Conservation (phyloP, 2,329 filamentous ascomycete species). For the Xylaria sp. region DNA sequence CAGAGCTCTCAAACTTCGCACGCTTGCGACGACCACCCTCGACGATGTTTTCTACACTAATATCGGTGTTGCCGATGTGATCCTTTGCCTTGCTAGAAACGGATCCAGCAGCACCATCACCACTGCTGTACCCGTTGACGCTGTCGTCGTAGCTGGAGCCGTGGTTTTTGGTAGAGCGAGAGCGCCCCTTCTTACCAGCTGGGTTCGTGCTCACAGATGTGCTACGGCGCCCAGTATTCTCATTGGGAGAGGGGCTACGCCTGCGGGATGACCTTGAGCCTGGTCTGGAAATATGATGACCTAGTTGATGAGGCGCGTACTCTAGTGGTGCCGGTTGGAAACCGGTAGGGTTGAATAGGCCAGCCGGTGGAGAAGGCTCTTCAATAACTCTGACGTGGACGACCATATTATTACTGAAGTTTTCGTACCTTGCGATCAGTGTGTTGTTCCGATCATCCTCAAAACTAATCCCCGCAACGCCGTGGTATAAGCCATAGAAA, state of each 20-base stretch:
- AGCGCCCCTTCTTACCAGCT: conserved; percentile 71
- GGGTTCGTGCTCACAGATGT: conserved; percentile 71
- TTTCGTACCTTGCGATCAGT: conserved; percentile 95
- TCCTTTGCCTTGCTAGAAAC: conserved; percentile 83
- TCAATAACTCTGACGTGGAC: conserved; percentile 91
- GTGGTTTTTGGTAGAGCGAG: conserved; percentile 76
- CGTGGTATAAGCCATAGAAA: conserved; percentile 95
- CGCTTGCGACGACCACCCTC: conserved; percentile 95
- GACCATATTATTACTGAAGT: conserved; percentile 90
- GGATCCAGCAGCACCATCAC: conserved; percentile 82
- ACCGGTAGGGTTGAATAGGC: conserved; percentile 62
- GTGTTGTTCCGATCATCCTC: conserved; percentile 90
- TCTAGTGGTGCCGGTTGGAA: conserved; percentile 64
- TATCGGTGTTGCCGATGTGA: conserved; percentile 92
- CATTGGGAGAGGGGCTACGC: conserved; percentile 81
- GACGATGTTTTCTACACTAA: conserved; percentile 97
- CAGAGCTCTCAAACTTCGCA: conserved; percentile 95
- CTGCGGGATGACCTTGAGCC: conserved; percentile 76
- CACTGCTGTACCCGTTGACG: conserved; percentile 84
- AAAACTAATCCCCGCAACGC: conserved; percentile 88
- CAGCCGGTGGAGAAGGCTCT: conserved; percentile 59
- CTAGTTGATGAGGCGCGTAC: conserved; percentile 62
- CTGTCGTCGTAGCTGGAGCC: conserved; percentile 74
- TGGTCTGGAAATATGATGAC: conserved; percentile 73
- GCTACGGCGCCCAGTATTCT: conserved; percentile 78